A percentile compares a stretch with the other conserved stretches of the same genome.
Conservation (phyloP, 106 monocot species). For the Apostasia ramifera region DNA sequence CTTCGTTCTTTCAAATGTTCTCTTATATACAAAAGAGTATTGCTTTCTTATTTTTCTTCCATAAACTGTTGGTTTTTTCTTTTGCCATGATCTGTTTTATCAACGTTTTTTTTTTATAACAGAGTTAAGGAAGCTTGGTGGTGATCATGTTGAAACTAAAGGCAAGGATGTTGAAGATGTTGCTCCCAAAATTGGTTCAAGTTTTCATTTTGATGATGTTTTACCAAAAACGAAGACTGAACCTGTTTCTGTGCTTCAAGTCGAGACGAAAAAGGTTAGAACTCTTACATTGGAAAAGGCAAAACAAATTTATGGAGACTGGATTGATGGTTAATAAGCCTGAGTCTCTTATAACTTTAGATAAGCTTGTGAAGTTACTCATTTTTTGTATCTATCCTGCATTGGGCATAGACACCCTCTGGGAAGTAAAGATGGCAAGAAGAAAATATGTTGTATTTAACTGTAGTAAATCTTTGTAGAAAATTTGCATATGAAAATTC, state of each 20-base stretch:
- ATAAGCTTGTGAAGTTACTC: no score
- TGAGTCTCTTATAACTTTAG: no score
- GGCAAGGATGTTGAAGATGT: neutral
- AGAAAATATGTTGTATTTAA: no score
- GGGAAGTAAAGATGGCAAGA: no score
- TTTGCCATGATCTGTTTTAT: neutral
- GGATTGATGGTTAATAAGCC: neutral
- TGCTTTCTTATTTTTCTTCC: neutral
- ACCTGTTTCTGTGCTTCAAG: neutral
- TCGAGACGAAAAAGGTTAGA: neutral
- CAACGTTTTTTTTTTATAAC: neutral
- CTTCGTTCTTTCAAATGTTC: neutral
- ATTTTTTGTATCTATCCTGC: no score
- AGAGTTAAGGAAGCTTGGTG: neutral
- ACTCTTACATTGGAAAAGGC: neutral
- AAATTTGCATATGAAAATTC: no score
- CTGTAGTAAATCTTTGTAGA: no score
- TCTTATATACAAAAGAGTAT: neutral
- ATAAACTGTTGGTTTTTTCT: neutral
- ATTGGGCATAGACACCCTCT: no score
- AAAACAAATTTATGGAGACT: conserved; percentile 3
- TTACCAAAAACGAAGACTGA: neutral
- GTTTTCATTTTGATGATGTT: neutral
- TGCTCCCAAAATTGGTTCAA: neutral
- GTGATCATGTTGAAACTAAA: neutral